Conservation (phyloP, 1,139 yeast genomes). For the Fermentozyma sake region DNA sequence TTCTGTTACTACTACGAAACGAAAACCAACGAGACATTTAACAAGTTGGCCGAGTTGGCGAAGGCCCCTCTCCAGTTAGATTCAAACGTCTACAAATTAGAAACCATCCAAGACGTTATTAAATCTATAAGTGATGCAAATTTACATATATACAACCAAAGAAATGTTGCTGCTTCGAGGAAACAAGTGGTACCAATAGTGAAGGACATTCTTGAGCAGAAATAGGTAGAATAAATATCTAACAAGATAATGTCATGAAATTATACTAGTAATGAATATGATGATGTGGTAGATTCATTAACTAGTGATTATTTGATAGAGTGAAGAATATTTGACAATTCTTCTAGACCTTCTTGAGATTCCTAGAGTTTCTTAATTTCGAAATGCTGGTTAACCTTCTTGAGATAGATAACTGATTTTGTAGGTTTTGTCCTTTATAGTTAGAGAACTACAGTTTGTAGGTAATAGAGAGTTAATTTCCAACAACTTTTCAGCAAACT, state of each 20-base stretch:
- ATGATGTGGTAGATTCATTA: too few relatives aligned
- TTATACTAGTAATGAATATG: too few relatives aligned
- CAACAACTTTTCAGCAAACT: constrained; percentile 22
- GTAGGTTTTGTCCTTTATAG: constrained; percentile 9
- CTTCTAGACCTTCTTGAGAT: too few relatives aligned
- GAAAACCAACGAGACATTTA: constrained; percentile 13
- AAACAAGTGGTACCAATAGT: constrained; percentile 80
- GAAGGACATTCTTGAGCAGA: constrained; percentile 29
- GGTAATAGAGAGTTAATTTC: constrained; percentile 30
- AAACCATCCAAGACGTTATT: constrained; percentile 5
- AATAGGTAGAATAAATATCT: constrained; percentile 13
- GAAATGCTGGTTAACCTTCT: too few relatives aligned
- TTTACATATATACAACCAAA: constrained; percentile 45
- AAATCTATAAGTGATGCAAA: constrained; percentile 2
- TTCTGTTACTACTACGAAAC: constrained; percentile 36
- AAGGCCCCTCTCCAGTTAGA: constrained; percentile 13
- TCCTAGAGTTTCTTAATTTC: too few relatives aligned
- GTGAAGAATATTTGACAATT: too few relatives aligned
- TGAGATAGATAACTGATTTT: constrained; percentile 11
- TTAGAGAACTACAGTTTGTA: constrained; percentile 12
- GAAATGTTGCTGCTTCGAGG: constrained; percentile 60
- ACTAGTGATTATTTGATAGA: too few relatives aligned
- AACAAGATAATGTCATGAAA: too few relatives aligned
- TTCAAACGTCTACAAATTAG: constrained; percentile 9
- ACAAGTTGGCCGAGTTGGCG: constrained; percentile 22